Percentiles rank a stretch among this genome's conserved stretches.
These are phyloP conservation scores for Massospora cicadina DNA, from an alignment of 371 early-diverging fungal species.

Conservation along the genomic window DNA sequence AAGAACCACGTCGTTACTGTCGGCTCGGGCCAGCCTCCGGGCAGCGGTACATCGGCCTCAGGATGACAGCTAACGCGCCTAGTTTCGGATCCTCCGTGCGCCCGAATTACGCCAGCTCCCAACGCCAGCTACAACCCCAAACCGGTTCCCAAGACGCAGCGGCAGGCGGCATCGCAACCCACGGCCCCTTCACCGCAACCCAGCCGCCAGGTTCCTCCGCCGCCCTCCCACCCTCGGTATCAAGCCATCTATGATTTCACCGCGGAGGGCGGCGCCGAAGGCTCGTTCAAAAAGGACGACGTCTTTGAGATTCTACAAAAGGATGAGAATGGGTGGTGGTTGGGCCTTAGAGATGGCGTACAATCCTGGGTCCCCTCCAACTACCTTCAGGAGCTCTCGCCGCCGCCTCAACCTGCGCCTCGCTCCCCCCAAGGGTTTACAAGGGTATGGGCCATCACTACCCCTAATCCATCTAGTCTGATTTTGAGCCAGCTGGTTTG, in stretches of 20 bases:
- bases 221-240: conserved; percentile 33
- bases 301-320: conserved; percentile 56
- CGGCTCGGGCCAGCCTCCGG: conserved; percentile 44
- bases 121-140: conserved; percentile 13
- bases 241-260: conserved; percentile 59
- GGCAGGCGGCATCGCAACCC: conserved; percentile 9
- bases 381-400: conserved; percentile 31
- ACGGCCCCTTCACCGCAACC: conserved; percentile 11
- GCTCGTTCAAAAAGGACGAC: conserved; percentile 46
- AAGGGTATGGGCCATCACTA: neutral
- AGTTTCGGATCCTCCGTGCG: conserved; percentile 39
- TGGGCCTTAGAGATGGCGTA: conserved; percentile 40
- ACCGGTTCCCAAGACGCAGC: conserved; percentile 13
- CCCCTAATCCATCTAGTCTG: neutral
- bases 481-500: neutral
- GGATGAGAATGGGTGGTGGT: conserved; percentile 76
- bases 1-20: conserved; percentile 60
- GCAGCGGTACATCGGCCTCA: conserved; percentile 24
- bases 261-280: conserved; percentile 40
- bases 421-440: conserved; percentile 16
- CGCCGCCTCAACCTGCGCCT: conserved; percentile 34
- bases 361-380: conserved; percentile 78
- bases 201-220: conserved; percentile 29
- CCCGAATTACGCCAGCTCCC: conserved; percentile 22
- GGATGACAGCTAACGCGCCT: neutral